Base-by-base conservation (phyloP, 768 basidiomycete species). In the Epithele typhae region DNA sequence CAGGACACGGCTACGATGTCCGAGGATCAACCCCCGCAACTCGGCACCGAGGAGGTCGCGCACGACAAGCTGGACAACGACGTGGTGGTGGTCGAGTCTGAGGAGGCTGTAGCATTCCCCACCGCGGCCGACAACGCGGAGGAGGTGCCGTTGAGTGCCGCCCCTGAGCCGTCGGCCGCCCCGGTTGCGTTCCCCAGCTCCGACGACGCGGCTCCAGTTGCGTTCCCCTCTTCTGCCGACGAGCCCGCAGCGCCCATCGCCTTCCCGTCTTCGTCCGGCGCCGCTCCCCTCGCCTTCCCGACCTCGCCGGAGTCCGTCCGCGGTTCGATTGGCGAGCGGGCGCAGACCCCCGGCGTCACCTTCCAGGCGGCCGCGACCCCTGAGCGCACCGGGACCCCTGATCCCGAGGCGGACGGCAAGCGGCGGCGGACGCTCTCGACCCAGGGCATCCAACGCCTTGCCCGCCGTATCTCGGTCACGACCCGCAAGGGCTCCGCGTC, bases 371-470 rank as follows among this genome's bases (percentile, higher is more conserved):
- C 76, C 24, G 49, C 73, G 34, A 74, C 80, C 4, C 82, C 84
- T n/a, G 71, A 78, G 3, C 81, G 87, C 24, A 76, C 75, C 30
- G 80, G 77, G n/a, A 80, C 86, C 6, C 86, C 88, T 5, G 85
- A 89, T 57, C 74, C 74, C 1, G 86, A 85, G 3, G 61, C 76
- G n/a, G 87, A 87, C 57, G 79, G 79, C 25, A 89, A 88, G 69
- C 74, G 87, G 51, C 87, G 84, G 60, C 78, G 87, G 17, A 88
- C 60, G 43, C 40, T 87, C 48, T 82, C 87, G 8, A 85, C 87
- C 22, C 89, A 92, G 62, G 91, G 91, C 58, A 87, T 92, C 72
- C 87, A 89, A 62, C 77, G 87, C 15, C 60, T 92, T 30, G 89
- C 87, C 14, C 72, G 87, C 49, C 73, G 79, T 51, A 82, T 92